Evolutionary conservation across 345 rosid species (phyloP), one percentile per base, ranked within the genome.

Genomic region (Euphorbia pulcherrima): DNA sequence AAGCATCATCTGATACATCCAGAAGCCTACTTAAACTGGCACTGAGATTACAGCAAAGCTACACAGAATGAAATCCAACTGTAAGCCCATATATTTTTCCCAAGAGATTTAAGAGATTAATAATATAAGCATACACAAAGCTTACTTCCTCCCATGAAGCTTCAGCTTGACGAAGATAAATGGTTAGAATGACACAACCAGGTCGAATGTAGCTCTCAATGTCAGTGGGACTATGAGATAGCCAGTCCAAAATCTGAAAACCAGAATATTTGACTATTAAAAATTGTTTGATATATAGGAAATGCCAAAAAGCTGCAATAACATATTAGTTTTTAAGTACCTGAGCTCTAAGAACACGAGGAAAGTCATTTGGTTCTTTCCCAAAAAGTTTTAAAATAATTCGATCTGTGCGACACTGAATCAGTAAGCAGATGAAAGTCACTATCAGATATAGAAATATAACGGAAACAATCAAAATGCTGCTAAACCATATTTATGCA

Each of bases 191-290:
- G 60, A 94, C 78, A 75, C 99, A 94, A 52, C 99, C 99, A 67
- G 99, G 99, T 69, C 97, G 85, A 68, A 94, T 94, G 84, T 94
- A 88, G 87, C 99, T 89, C 92, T 91, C 99, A 64, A 94, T 94
- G 74, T 94, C 99, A 67, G 97, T 84, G 26, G 97, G 99, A 83
- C 96, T 95, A 73, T 90, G 93, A 66, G 97, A 80, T 60, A 95
- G 74, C 99, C 97, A 95, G 52, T 88, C 88, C 67, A 95, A 86
- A 78, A 95, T 86, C 99, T 95, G 97, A 39, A 86, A 64, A 70
- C 61, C 60, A 60, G 76, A 77, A 73, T 1, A 70, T 33, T 59
- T 68, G 30, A 65, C 28, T 68, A 66, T 58, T 51, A 20, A 74
- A 47, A 44, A 53, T 61, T 26, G 17, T 44, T 68, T 76, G 60